Evolutionary conservation across 495 filamentous ascomycete species (phyloP).

Genomic region (Penicillium psychrofluorescens): DNA sequence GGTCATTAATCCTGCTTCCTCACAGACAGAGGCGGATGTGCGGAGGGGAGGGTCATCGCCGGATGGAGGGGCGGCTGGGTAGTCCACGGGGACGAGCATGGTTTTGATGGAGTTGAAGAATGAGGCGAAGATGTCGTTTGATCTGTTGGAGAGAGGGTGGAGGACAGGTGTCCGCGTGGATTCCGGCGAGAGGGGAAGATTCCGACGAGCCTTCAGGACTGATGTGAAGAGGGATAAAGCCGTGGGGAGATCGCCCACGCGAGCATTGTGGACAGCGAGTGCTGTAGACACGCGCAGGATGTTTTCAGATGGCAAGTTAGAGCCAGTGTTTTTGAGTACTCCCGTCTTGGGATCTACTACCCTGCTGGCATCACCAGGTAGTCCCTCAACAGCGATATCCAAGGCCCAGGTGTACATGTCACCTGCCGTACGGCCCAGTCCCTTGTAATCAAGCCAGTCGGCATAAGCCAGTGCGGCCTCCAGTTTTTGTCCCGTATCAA

Average conservation of each 20-base stretch:
- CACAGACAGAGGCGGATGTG: constrained; percentile 57
- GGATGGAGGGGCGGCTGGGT: constrained; percentile 56
- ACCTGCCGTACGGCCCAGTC: constrained; percentile 48
- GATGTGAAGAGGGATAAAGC: constrained; percentile 86
- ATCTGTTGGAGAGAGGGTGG: constrained; percentile 49
- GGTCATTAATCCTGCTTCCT: constrained; percentile 76
- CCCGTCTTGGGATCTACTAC: constrained; percentile 55
- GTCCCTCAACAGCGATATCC: constrained; percentile 53
- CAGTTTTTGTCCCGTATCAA: constrained; percentile 64
- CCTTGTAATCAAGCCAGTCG: constrained; percentile 75
- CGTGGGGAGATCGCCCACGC: constrained; percentile 47
- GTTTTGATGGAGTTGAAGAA: constrained; percentile 27
- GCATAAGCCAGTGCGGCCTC: constrained; percentile 76
- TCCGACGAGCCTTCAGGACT: constrained; percentile 64
- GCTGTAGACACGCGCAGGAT: constrained; percentile 67
- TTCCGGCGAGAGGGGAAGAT: constrained; percentile 22
- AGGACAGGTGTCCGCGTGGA: constrained; percentile 27
- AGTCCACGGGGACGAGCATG: constrained; percentile 45
- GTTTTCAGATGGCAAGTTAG: constrained; percentile 56
- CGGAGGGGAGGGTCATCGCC: constrained; percentile 59
- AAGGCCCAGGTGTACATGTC: constrained; percentile 68
- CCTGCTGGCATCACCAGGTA: constrained; percentile 33
- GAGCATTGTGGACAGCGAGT: constrained; percentile 68
- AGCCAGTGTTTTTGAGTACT: constrained; percentile 46
- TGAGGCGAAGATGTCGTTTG: constrained; percentile 43